Base-by-base conservation (phyloP, 345 rosid species). In the Excoecaria agallocha region DNA sequence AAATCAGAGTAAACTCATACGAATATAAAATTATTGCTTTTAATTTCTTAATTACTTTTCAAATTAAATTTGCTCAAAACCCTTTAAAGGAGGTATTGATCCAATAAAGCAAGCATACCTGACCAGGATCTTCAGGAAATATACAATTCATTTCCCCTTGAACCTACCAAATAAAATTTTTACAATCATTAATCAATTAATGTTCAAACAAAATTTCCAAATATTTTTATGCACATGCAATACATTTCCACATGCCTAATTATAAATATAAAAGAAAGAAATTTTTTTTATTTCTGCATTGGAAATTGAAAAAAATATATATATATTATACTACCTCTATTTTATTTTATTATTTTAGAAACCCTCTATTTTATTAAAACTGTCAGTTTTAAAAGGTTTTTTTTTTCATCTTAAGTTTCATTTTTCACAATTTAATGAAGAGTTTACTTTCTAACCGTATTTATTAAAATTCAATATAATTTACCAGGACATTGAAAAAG, bases 81-180 rank as follows among this genome's bases (percentile, higher is more conserved):
- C 59, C 50, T 48, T 46, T 60, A 41, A 57, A 46, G 62, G 37
- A 24, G 46, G 52, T 39, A 73, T 60, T 35, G 74, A 78, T 73
- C 77, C 81, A 69, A 68, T 45, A 73, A 74, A 73, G 66, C 66
- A 58, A 8, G 35, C 22, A 68, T 85, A 89, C 96, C 91, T 89
- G 94, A 84, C 91, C 94, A 81, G 94, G 93, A 82, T 93, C 97
- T 77, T 93, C 98, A 77, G 98, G 96, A 85, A 91, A 91, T 69
- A 90, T 79, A 82, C 88, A 84, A 80, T 84, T 87, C 88, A 86
- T 84, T 71, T 90, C 91, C 41, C 93, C 97, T 74, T 82, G 90
- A 77, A 92, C 89, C 98, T 92, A 84, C 71, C 63, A 68, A 69
- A 24, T 68, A 41, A 74, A 35, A 58, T 52, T 69, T 52, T 69